Conservation (phyloP, 768 basidiomycete species). For the Lactifluus hygrophoroides region DNA sequence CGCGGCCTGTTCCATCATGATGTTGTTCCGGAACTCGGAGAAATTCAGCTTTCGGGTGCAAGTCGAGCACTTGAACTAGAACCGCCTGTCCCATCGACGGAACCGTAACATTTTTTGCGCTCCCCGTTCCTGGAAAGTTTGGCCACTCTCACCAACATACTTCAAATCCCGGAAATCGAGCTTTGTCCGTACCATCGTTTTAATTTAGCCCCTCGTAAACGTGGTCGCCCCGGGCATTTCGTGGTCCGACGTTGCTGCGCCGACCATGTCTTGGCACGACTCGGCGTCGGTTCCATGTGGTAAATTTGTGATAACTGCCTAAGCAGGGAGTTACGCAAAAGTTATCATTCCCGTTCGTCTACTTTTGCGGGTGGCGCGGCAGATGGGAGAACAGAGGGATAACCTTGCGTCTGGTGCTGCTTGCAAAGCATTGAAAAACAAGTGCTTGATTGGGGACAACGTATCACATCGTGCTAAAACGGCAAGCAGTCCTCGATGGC, state of each 20-base stretch:
- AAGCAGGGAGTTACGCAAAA: constrained; percentile 8
- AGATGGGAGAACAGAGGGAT: background rate
- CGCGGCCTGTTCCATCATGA: background rate
- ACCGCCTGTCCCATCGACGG: too few relatives aligned
- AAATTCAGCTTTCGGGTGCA: background rate
- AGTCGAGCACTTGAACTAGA: too few relatives aligned
- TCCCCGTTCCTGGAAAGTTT: background rate
- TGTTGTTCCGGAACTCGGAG: too few relatives aligned
- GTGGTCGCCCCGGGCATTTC: too few relatives aligned
- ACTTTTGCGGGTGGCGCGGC: background rate
- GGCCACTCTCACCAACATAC: background rate
- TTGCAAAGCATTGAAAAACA: constrained; percentile 1
- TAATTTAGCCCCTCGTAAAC: background rate
- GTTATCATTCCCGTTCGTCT: background rate
- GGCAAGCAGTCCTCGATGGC: background rate
- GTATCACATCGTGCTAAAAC: background rate
- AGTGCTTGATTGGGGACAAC: background rate
- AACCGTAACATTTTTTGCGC: too few relatives aligned
- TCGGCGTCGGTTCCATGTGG: background rate
- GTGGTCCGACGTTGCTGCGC: background rate
- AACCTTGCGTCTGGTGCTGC: background rate
- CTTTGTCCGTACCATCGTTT: background rate
- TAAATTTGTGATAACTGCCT: background rate
- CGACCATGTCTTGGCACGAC: background rate
- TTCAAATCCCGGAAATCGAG: background rate